Percentiles rank a stretch among this genome's conserved stretches.
Conservation (phyloP, 2,329 filamentous ascomycete species). For the Capronia coronata region DNA sequence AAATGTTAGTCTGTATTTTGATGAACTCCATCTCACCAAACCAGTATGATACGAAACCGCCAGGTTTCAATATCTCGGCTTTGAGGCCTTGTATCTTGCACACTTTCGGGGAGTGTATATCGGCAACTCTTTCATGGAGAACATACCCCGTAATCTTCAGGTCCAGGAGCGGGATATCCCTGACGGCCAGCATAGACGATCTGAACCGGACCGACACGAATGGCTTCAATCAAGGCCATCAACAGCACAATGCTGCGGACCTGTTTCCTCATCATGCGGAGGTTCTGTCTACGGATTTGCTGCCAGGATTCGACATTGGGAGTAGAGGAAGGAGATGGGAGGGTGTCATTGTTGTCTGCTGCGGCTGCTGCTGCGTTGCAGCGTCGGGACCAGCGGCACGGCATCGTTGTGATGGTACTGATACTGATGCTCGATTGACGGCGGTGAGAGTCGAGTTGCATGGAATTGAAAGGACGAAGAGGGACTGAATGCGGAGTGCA, state of each 20-base stretch:
- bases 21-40: no score
- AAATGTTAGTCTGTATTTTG: conserved; percentile 3
- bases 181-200: conserved; percentile 25
- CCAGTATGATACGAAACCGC: no score
- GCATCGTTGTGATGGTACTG: conserved; percentile 15
- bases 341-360: conserved; percentile 1
- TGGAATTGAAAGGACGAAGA: conserved; percentile 7
- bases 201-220: conserved; percentile 24
- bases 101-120: no score
- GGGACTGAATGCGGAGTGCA: not conserved
- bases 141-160: conserved; percentile 27
- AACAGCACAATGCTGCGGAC: conserved; percentile 23
- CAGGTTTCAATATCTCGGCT: no score
- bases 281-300: conserved; percentile 22
- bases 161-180: conserved; percentile 18
- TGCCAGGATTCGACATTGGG: conserved; percentile 24
- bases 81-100: no score
- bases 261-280: conserved; percentile 26
- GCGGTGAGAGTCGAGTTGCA: conserved; percentile 28
- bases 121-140: not conserved
- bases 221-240: conserved; percentile 26
- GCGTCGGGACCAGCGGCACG: conserved; percentile 22
- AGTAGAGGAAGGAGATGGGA: conserved; percentile 14
- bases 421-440: conserved; percentile 19
- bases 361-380: conserved; percentile 11